phyloP scores from a whole-genome alignment of 2,329 filamentous ascomycete species.

The Endothia cerciana region DNA sequence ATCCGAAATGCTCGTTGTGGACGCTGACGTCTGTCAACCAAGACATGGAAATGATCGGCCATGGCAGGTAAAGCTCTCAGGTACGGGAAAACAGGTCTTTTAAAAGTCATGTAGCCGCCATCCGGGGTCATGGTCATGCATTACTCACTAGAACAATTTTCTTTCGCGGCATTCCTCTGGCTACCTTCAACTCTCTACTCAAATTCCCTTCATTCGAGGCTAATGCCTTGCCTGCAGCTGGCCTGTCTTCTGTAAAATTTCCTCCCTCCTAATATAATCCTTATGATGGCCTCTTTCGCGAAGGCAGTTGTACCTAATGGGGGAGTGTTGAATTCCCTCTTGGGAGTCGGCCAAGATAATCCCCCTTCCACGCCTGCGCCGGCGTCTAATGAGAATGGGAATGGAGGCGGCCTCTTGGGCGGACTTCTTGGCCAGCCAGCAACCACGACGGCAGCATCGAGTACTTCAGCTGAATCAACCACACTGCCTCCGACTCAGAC shows the following conservation, averaged over 20 bases:
- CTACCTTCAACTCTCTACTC: neutral
- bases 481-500: neutral
- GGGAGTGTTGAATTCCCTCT: neutral
- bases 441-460: slow-evolving; percentile 10
- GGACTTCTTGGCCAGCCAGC: neutral
- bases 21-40: slow-evolving; percentile 16
- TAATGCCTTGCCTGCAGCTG: slow-evolving; percentile 18
- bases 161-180: neutral
- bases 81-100: slow-evolving; percentile 9
- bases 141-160: neutral
- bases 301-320: neutral
- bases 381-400: neutral
- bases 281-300: neutral
- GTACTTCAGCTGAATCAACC: neutral
- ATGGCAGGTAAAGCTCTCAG: slow-evolving; percentile 3
- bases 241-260: slow-evolving; percentile 16
- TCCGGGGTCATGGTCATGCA: slow-evolving; percentile 1
- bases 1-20: slow-evolving; percentile 13
- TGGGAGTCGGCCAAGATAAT: neutral
- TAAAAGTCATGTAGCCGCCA: slow-evolving; percentile 3
- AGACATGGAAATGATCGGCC: slow-evolving; percentile 5
- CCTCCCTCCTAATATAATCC: neutral
- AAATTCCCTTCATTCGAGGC: slow-evolving; percentile 7
- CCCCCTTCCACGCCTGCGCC: neutral
- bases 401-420: slow-evolving; percentile 22